Base-by-base conservation (phyloP, 768 basidiomycete genomes). In the Mrakia hoshinonis region DNA sequence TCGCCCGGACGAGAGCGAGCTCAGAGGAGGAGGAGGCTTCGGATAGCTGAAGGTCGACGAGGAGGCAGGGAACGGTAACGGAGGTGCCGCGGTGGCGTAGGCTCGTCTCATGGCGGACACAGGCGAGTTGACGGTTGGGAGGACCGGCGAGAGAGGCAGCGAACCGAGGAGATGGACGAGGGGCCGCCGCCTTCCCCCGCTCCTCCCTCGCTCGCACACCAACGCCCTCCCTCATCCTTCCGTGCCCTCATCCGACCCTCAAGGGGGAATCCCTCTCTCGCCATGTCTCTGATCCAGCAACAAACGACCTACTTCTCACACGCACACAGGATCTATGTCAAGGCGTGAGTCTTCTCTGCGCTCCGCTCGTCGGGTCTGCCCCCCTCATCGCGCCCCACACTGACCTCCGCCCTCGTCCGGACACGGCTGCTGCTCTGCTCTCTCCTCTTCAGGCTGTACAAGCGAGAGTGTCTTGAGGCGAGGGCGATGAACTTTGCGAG, bases 271-370 rank as follows among this genome's bases (percentile, higher is more conserved):
- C 26, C 0, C 9, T 46, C 39, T 46, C 43, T 24, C 43, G 10
- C 24, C 9, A 65, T 24, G 12, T 29, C 43, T n/a, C n/a, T n/a
- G n/a, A n/a, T n/a, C n/a, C n/a, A n/a, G n/a, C n/a, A n/a, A 46
- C 49, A 36, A 51, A 24, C 24, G 13, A 24, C 48, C 4, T 29
- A 18, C 24, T 52, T 31, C 48, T 67, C 65, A 34, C 38, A 39
- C 24, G 48, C 47, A 51, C 65, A 67, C 24, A n/a, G 46, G 5
- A 67, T 67, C 24, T 67, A 67, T 34, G 51, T 67, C 47, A 67
- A 67, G 51, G 48, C 65, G 65, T 67, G 20, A 51, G 67, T 29
- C 22, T 46, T 63, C n/a, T 15, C 36, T 36, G n/a, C n/a, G n/a
- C n/a, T n/a, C n/a, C n/a, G n/a, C n/a, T n/a, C n/a, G n/a, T n/a